Evolutionary conservation across 257 asterid species (phyloP).

Genomic region (Vinca minor): DNA sequence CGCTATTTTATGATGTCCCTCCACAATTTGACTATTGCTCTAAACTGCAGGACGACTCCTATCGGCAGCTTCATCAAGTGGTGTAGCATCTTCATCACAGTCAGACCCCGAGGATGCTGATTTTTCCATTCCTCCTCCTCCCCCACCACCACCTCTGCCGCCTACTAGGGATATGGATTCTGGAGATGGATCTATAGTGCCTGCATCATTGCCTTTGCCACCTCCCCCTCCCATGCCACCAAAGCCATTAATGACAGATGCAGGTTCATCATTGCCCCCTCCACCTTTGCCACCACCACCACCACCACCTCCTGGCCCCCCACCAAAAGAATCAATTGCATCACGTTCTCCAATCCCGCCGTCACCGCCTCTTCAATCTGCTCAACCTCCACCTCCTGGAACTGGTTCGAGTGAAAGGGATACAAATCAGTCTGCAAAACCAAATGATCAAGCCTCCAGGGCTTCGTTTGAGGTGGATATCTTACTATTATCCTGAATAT

Average conservation of each 20-base stretch:
- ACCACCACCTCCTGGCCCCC: constrained; percentile 93
- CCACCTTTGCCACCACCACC: constrained; percentile 54
- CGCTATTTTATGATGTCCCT: neutral
- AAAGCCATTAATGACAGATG: constrained; percentile 43
- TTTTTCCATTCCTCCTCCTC: constrained; percentile 50
- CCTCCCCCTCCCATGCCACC: constrained; percentile 94
- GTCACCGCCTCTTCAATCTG: constrained; percentile 49
- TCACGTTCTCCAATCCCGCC: constrained; percentile 50
- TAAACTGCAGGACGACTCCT: constrained; percentile 69
- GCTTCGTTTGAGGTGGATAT: constrained; percentile 50
- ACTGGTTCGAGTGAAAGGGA: constrained; percentile 44
- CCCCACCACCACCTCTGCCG: constrained; percentile 77
- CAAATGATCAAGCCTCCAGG: constrained; percentile 42
- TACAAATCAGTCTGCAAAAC: constrained; percentile 26
- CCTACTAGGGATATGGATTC: constrained; percentile 43
- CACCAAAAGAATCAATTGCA: constrained; percentile 62
- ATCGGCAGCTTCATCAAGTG: constrained; percentile 63
- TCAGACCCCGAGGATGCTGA: constrained; percentile 50
- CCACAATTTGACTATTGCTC: neutral
- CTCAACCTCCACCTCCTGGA: constrained; percentile 70
- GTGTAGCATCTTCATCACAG: constrained; percentile 58
- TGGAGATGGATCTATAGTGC: constrained; percentile 44
- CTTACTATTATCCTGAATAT: neutral
- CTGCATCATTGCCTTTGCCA: constrained; percentile 68
- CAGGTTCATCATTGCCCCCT: constrained; percentile 39